phyloP scores from a whole-genome alignment of 164 flowering plant species.

The Brasenia schreberi region DNA sequence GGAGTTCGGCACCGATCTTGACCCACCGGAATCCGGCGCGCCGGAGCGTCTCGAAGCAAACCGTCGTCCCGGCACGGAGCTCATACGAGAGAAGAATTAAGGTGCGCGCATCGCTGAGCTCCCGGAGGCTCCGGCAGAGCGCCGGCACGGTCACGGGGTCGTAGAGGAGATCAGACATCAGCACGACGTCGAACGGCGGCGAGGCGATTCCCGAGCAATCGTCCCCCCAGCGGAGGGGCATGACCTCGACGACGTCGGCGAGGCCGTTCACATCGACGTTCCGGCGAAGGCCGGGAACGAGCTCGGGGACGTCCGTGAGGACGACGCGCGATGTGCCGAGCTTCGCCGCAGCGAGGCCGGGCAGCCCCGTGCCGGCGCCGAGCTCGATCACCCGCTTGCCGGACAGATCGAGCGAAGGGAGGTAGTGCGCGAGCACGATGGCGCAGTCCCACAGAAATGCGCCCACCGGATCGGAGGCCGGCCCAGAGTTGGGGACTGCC shows the following conservation, averaged over 20 bases:
- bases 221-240: constrained; percentile 8
- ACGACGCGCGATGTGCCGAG: constrained; percentile 6
- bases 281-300: constrained; percentile 12
- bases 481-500: neutral
- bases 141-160: constrained; percentile 1
- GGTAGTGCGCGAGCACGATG: constrained; percentile 12
- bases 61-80: constrained; percentile 8
- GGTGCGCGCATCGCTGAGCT: constrained; percentile 3
- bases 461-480: constrained; percentile 5
- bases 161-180: constrained; percentile 11
- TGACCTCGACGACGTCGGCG: constrained; percentile 4
- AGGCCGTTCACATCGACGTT: constrained; percentile 8
- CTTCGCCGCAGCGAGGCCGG: constrained; percentile 7
- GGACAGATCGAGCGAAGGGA: constrained; percentile 7
- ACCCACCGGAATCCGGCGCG: constrained; percentile 8
- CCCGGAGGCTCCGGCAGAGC: constrained; percentile 6
- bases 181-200: constrained; percentile 8
- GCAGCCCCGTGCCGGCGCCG: constrained; percentile 13
- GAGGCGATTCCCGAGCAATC: constrained; percentile 3
- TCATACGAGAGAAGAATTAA: constrained; percentile 10
- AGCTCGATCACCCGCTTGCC: constrained; percentile 5
- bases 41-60: constrained; percentile 6
- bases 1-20: constrained; percentile 4
- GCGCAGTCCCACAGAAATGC: constrained; percentile 9
- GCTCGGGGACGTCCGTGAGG: constrained; percentile 9